Evolutionary conservation across 345 rosid genomes (phyloP), one percentile per base, ranked within the genome.

Genomic region (Eucalyptus shirleyi): DNA sequence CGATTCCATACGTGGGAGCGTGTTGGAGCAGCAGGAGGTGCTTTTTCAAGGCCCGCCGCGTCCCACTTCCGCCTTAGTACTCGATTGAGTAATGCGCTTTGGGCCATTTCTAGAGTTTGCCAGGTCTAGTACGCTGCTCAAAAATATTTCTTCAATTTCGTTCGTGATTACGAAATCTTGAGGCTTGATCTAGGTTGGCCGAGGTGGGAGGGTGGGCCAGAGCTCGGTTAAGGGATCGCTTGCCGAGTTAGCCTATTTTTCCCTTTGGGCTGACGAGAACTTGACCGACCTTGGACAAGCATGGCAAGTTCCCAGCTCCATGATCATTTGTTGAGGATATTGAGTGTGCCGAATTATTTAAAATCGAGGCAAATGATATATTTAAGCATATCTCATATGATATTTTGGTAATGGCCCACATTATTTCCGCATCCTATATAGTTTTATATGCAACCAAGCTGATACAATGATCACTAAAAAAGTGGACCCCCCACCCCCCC

Each of bases 291-390:
- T 0, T 69, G 2, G 82, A 72, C 45, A 72, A 72, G 24, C 44
- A 9, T 2, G 2, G 82, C 13, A 34, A 69, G 44, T 32, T 11
- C 12, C 6, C 2, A 0, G 24, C 44, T 69, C 44, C 13, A 9
- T 8, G 82, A 34, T 69, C 6, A 34, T 34, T 1, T 34, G 21
- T 3, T 3, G 7, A 42, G 82, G 12, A 67, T 32, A 9, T 34
- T 34, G 21, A 69, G 42, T 45, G 49, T 45, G 49, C 49, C 49
- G 49, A 45, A 45, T 45, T 45, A 45, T 45, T 45, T 45, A 47
- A 45, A 45, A 1, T 45, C 0, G 0, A 3, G 49, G 12, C 1
- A 45, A 45, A 0, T 45, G 49, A 1, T 47, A 47, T 47, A 47
- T 47, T 47, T 47, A 47, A 47, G 1, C 49, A 47, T 47, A 47